Evolutionary conservation across 805 yeast genomes (phyloP).

Genomic region (Peterozyma toletana): DNA sequence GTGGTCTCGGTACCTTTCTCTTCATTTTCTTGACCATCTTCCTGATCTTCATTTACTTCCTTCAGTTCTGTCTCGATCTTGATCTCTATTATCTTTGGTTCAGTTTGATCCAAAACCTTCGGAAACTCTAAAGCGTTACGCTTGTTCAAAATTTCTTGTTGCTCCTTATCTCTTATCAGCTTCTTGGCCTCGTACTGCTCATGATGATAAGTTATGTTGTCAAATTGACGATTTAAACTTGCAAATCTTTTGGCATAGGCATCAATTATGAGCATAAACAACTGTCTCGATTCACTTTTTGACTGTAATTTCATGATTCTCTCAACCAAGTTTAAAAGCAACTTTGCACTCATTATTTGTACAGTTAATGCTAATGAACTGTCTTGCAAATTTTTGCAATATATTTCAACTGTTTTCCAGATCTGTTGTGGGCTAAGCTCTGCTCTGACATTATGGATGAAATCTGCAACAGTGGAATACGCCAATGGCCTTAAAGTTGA

Average conservation of each 20-base stretch:
- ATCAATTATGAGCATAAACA: slow-evolving; percentile 79
- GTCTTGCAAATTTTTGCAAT: slow-evolving; percentile 76
- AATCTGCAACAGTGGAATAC: slow-evolving; percentile 91
- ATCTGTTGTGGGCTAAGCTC: slow-evolving; percentile 79
- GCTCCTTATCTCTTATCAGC: slow-evolving; percentile 33
- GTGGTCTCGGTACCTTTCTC: slow-evolving; percentile 1
- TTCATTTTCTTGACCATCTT: slow-evolving; percentile 1
- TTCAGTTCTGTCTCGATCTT: slow-evolving; percentile 22
- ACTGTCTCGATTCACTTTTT: slow-evolving; percentile 74
- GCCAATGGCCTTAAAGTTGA: slow-evolving; percentile 91
- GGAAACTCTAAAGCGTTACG: slow-evolving; percentile 20
- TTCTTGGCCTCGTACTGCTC: slow-evolving; percentile 39
- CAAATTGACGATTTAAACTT: slow-evolving; percentile 65
- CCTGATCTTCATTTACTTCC: slow-evolving; percentile 10
- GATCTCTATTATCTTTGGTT: slow-evolving; percentile 7
- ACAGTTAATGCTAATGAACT: slow-evolving; percentile 78
- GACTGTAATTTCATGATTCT: slow-evolving; percentile 76
- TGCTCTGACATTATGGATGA: slow-evolving; percentile 84
- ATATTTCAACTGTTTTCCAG: slow-evolving; percentile 79
- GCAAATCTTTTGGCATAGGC: slow-evolving; percentile 81
- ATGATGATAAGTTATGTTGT: slow-evolving; percentile 57
- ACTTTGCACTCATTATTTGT: slow-evolving; percentile 94
- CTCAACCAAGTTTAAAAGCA: slow-evolving; percentile 82
- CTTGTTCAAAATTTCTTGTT: slow-evolving; percentile 24
- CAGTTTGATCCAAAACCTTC: slow-evolving; percentile 12